Conservation (phyloP, 2,329 filamentous ascomycete species). For the Sporothrix variecibatus region DNA sequence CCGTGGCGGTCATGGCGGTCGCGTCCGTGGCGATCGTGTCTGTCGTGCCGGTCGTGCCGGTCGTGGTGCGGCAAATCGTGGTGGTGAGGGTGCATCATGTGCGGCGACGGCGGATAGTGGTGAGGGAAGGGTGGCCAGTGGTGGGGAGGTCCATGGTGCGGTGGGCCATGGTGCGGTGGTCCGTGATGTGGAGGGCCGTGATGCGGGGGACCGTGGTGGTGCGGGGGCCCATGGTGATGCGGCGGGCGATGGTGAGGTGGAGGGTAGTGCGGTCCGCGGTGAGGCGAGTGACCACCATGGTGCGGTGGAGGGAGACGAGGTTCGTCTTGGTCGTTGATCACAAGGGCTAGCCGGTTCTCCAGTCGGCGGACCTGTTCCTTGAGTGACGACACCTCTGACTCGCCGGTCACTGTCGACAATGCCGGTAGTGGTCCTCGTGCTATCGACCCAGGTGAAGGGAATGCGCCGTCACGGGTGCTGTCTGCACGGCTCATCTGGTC, state of each 20-base stretch:
- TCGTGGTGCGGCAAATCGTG: slow-evolving; percentile 19
- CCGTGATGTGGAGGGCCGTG: neutral
- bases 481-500: slow-evolving; percentile 17
- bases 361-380: slow-evolving; percentile 45
- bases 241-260: neutral
- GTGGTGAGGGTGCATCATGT: slow-evolving; percentile 21
- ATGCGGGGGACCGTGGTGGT: slow-evolving; percentile 10
- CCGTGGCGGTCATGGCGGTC: neutral
- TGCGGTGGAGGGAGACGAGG: slow-evolving; percentile 10
- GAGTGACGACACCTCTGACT: slow-evolving; percentile 42
- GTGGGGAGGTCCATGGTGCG: slow-evolving; percentile 1
- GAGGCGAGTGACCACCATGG: slow-evolving; percentile 3
- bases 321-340: slow-evolving; percentile 29
- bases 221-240: neutral
- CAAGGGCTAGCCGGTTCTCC: slow-evolving; percentile 45
- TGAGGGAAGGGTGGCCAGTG: slow-evolving; percentile 19
- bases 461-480: slow-evolving; percentile 9
- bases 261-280: slow-evolving; percentile 11
- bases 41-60: neutral
- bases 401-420: slow-evolving; percentile 23
- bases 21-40: neutral
- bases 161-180: neutral
- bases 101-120: slow-evolving; percentile 9
- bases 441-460: slow-evolving; percentile 22
- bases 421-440: slow-evolving; percentile 17